phyloP scores from a whole-genome alignment of 2,329 filamentous ascomycete genomes.

The Coniochaeta hoffmannii region DNA sequence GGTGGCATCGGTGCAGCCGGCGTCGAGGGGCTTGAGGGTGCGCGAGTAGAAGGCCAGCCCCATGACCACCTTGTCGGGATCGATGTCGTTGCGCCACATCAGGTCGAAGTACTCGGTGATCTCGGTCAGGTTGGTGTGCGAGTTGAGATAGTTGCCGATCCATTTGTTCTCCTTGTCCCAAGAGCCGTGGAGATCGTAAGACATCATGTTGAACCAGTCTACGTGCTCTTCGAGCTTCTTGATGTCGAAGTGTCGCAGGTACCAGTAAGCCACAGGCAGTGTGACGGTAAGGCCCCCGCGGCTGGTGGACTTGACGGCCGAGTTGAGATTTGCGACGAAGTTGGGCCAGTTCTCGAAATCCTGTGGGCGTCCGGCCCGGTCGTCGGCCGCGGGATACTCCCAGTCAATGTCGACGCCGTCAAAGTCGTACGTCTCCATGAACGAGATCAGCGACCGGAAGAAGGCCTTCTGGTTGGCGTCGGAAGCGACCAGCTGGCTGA shows the following conservation, averaged over 20 bases:
- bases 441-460: conserved; percentile 8
- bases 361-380: conserved; percentile 14
- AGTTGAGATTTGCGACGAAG: conserved; percentile 7
- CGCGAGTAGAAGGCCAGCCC: conserved; percentile 40
- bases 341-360: conserved; percentile 15
- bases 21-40: conserved; percentile 18
- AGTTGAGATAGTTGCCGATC: conserved; percentile 15
- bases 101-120: conserved; percentile 35
- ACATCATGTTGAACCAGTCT: conserved; percentile 28
- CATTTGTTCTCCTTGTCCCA: conserved; percentile 20
- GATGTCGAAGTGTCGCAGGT: conserved; percentile 20
- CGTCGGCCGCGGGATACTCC: conserved; percentile 28
- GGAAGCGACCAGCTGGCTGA: conserved; percentile 16
- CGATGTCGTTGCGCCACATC: conserved; percentile 38
- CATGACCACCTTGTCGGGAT: conserved; percentile 31
- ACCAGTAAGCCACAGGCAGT: conserved; percentile 20
- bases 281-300: conserved; percentile 10
- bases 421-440: conserved; percentile 12
- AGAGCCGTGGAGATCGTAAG: conserved; percentile 26
- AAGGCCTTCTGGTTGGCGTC: conserved; percentile 17
- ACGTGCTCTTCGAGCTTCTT: conserved; percentile 12
- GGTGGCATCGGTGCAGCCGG: conserved; percentile 18
- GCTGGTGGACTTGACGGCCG: conserved; percentile 5
- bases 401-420: conserved; percentile 33
- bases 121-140: conserved; percentile 41